Evolutionary conservation across 129 eudicot species (phyloP).

Genomic region (Arctium lappa): DNA sequence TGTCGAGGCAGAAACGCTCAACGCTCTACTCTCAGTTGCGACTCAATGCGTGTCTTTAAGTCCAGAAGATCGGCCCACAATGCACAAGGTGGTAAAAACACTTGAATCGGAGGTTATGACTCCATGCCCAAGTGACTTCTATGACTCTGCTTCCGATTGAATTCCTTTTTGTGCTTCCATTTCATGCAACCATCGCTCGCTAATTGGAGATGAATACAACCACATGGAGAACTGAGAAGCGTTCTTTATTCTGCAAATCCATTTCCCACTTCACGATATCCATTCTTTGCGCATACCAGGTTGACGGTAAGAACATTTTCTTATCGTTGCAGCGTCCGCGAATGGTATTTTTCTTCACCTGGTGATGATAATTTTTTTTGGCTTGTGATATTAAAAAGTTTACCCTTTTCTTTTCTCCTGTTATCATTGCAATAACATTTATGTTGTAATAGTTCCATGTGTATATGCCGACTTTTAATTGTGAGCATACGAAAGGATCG

Average conservation of each 20-base stretch:
- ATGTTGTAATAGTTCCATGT: constrained; percentile 15
- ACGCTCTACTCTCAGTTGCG: constrained; percentile 72
- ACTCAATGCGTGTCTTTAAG: constrained; percentile 78
- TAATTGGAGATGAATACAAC: constrained; percentile 19
- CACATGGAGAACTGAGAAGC: constrained; percentile 9
- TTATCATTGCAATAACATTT: constrained; percentile 6
- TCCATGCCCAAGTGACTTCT: constrained; percentile 96
- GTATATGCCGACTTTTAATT: constrained; percentile 36
- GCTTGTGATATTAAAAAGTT: constrained; percentile 18
- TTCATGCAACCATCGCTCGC: constrained; percentile 22
- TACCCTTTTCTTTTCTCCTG: constrained; percentile 1
- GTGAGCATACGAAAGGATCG: not conserved
- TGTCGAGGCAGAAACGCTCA: constrained; percentile 67
- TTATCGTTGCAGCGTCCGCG: not conserved
- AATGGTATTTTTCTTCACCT: constrained; percentile 13
- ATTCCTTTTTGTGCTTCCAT: constrained; percentile 17
- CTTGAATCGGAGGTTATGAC: constrained; percentile 98
- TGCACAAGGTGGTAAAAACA: constrained; percentile 82
- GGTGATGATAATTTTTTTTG: constrained; percentile 17
- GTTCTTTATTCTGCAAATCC: constrained; percentile 26
- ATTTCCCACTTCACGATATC: constrained; percentile 17
- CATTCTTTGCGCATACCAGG: constrained; percentile 34
- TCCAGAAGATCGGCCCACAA: constrained; percentile 98
- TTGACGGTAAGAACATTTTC: constrained; percentile 4
- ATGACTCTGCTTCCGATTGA: constrained; percentile 86